Conservation (phyloP, 2,329 filamentous ascomycete species). For the Stemphylium beticola region DNA sequence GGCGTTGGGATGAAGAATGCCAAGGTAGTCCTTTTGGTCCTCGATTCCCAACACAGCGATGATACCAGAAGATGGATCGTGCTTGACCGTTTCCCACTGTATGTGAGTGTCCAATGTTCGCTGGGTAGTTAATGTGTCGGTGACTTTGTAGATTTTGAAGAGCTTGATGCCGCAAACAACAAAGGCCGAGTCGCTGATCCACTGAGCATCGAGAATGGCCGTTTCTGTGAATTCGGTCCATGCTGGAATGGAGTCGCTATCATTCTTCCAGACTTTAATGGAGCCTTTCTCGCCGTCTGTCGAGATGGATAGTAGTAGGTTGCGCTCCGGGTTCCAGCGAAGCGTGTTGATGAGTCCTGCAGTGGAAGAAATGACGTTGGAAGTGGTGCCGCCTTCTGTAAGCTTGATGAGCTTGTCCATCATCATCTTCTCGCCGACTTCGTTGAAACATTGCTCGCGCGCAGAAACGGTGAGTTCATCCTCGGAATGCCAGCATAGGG, state of each 20-base stretch:
- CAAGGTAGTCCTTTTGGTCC: conserved; percentile 37
- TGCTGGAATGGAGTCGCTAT: conserved; percentile 46
- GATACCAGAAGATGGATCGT: conserved; percentile 50
- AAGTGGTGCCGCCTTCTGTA: conserved; percentile 36
- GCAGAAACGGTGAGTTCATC: conserved; percentile 45
- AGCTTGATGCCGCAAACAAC: conserved; percentile 52
- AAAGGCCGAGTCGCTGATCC: conserved; percentile 53
- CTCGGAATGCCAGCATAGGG: conserved; percentile 45
- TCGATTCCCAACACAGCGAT: conserved; percentile 43
- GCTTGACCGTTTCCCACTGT: conserved; percentile 49
- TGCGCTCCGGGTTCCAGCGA: conserved; percentile 43
- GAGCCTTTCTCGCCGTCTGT: conserved; percentile 48
- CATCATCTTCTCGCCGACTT: conserved; percentile 47
- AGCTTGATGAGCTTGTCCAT: conserved; percentile 47
- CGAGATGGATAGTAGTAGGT: conserved; percentile 46
- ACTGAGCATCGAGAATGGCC: conserved; percentile 52
- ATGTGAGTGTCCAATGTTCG: conserved; percentile 41
- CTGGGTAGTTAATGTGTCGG: conserved; percentile 33
- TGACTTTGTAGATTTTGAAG: conserved; percentile 48
- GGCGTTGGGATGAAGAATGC: conserved; percentile 45
- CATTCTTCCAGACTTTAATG: conserved; percentile 49
- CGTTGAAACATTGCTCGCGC: conserved; percentile 44
- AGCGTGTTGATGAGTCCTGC: conserved; percentile 47
- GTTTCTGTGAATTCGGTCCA: conserved; percentile 52
- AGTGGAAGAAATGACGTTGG: conserved; percentile 44